Conservation (phyloP, 2,329 filamentous ascomycete species). For the Aspergillus fijiensis region DNA sequence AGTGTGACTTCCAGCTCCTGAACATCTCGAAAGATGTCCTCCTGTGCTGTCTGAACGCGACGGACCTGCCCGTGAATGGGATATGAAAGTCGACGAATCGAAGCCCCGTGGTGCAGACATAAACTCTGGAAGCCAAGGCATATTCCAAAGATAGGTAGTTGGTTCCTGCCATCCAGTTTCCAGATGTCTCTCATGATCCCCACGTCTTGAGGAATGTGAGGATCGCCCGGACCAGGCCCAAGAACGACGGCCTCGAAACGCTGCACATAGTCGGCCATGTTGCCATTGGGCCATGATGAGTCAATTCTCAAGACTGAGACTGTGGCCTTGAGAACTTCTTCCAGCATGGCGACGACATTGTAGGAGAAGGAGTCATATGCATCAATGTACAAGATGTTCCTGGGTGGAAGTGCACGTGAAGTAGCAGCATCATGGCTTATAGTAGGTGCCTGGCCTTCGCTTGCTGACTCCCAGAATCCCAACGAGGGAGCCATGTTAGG, state of each 20-base stretch:
- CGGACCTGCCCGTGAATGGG: slow-evolving; percentile 82
- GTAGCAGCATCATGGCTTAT: not conserved
- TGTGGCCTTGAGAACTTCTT: slow-evolving; percentile 64
- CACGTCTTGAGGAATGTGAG: slow-evolving; percentile 69
- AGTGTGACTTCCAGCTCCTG: slow-evolving; percentile 67
- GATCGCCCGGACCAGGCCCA: slow-evolving; percentile 86
- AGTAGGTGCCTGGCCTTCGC: not conserved
- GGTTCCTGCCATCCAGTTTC: slow-evolving; percentile 57
- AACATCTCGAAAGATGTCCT: slow-evolving; percentile 66
- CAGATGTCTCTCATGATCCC: slow-evolving; percentile 79
- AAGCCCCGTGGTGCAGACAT: slow-evolving; percentile 65
- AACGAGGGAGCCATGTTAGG: slow-evolving; percentile 32
- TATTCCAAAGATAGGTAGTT: slow-evolving; percentile 80
- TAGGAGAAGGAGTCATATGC: slow-evolving; percentile 97
- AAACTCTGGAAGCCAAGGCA: slow-evolving; percentile 88
- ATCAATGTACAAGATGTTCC: slow-evolving; percentile 78
- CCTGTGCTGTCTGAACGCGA: slow-evolving; percentile 58
- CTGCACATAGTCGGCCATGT: slow-evolving; percentile 51
- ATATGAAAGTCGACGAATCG: slow-evolving; percentile 64
- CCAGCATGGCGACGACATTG: slow-evolving; percentile 83
- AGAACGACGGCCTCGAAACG: slow-evolving; percentile 82
- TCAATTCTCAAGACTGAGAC: slow-evolving; percentile 75
- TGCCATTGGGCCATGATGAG: slow-evolving; percentile 42
- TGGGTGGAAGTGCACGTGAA: slow-evolving; percentile 4
- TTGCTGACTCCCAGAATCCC: slow-evolving; percentile 9